Evolutionary conservation across 352 stramenopile genomes (phyloP).

Genomic region (Globisporangium carolinianum): DNA sequence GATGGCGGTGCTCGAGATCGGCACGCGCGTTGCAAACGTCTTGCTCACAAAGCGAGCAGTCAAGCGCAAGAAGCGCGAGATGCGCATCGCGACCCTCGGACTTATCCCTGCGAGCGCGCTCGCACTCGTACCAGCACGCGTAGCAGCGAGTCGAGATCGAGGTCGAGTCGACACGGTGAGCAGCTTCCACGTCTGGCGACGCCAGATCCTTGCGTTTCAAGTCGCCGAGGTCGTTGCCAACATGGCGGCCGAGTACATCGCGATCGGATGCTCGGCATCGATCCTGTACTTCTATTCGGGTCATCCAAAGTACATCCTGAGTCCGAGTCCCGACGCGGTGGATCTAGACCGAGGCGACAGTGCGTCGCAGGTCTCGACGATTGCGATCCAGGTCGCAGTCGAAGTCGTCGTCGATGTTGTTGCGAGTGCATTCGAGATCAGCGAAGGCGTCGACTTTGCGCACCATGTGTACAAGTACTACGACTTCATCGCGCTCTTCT

Average conservation of each 20-base stretch:
- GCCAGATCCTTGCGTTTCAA: constrained; percentile 17
- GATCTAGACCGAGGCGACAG: background rate
- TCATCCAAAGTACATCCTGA: constrained; percentile 26
- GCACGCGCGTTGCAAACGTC: constrained; percentile 15
- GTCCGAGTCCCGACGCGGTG: background rate
- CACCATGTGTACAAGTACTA: constrained; percentile 15
- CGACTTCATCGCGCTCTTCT: constrained; percentile 19
- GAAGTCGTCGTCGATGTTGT: constrained; percentile 19
- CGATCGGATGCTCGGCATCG: constrained; percentile 23
- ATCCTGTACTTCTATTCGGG: constrained; percentile 23
- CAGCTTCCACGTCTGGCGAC: constrained; percentile 10
- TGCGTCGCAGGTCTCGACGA: background rate
- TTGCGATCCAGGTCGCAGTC: constrained; percentile 14
- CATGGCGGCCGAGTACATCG: constrained; percentile 40
- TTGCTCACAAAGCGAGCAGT: constrained; percentile 1
- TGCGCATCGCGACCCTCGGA: background rate
- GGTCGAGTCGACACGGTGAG: background rate
- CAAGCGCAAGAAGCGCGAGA: background rate
- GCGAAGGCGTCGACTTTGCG: constrained; percentile 18
- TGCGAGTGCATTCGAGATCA: constrained; percentile 20
- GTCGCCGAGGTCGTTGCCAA: constrained; percentile 21
- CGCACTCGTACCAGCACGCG: background rate
- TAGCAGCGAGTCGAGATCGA: background rate
- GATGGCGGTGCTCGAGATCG: constrained; percentile 25
- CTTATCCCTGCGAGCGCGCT: background rate